Percentiles rank a stretch among this genome's conserved stretches.
phyloP scores from a whole-genome alignment of 2,329 filamentous ascomycete genomes.

The Colletotrichum sp. region DNA sequence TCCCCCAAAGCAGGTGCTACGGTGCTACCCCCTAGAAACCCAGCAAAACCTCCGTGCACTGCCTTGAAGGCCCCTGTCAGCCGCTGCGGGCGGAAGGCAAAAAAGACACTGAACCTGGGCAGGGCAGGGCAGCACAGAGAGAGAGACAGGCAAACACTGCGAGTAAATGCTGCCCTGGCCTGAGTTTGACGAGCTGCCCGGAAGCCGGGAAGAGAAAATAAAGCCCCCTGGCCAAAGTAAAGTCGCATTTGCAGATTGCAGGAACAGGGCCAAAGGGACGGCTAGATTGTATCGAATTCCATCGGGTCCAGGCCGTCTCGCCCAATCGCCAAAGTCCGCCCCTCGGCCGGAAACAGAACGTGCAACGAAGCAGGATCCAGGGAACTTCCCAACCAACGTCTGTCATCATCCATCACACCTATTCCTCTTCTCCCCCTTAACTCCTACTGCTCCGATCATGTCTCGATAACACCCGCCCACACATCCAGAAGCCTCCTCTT shows the following conservation, averaged over 20 bases:
- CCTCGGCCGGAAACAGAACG: conserved; percentile 9
- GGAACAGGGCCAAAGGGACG: not conserved
- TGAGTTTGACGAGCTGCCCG: not conserved
- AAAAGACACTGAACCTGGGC: not conserved
- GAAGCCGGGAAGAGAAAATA: not conserved
- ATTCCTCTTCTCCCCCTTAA: not conserved
- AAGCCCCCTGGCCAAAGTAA: not conserved
- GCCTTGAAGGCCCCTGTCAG: not conserved
- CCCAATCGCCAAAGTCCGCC: not conserved
- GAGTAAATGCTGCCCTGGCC: not conserved
- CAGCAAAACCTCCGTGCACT: not conserved
- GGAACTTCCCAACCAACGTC: not conserved
- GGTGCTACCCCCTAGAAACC: not conserved
- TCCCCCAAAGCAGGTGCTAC: not conserved
- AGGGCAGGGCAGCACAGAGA: too few species aligned
- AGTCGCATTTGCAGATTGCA: not conserved
- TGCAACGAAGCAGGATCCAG: not conserved
- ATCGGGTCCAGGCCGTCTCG: not conserved
- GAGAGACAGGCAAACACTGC: not conserved
- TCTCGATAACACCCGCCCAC: not conserved
- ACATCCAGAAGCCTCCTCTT: not conserved
- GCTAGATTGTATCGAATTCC: not conserved
- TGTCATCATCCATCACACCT: not conserved
- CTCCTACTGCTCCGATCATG: not conserved
- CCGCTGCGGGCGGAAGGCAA: not conserved